phyloP scores from a whole-genome alignment of 2,329 filamentous ascomycete genomes.

The Neonectria ditissima region DNA sequence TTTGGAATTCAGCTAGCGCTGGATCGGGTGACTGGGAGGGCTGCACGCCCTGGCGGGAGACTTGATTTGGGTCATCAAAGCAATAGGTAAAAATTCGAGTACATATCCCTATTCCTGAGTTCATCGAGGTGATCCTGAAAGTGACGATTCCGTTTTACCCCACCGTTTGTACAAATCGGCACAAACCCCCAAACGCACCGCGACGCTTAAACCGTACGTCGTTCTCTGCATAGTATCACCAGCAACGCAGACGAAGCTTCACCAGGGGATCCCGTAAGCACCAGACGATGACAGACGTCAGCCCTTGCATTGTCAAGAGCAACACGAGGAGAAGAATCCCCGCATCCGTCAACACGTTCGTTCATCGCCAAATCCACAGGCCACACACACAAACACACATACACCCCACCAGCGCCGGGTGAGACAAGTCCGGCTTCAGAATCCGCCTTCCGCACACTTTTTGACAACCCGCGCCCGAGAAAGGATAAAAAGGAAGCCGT shows the following conservation, averaged over 20 bases:
- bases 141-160: constrained; percentile 7
- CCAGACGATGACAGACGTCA: neutral
- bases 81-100: neutral
- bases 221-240: constrained; percentile 14
- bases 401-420: neutral
- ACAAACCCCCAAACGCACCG: neutral
- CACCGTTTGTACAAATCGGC: constrained; percentile 14
- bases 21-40: constrained; percentile 8
- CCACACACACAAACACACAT: neutral
- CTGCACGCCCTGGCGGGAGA: neutral
- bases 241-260: constrained; percentile 9
- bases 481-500: neutral
- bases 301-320: constrained; percentile 30
- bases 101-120: no score
- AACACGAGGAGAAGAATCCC: constrained; percentile 16
- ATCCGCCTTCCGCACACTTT: constrained; percentile 12
- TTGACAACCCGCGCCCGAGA: constrained; percentile 2
- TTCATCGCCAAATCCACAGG: no score
- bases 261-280: constrained; percentile 19
- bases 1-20: constrained; percentile 11
- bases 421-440: constrained; percentile 22
- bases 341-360: neutral
- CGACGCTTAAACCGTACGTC: constrained; percentile 1
- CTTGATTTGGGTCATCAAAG: neutral
- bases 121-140: no score